Conservation (phyloP, 1,284 basidiomycete genomes). For the Boletellus deceptivus region DNA sequence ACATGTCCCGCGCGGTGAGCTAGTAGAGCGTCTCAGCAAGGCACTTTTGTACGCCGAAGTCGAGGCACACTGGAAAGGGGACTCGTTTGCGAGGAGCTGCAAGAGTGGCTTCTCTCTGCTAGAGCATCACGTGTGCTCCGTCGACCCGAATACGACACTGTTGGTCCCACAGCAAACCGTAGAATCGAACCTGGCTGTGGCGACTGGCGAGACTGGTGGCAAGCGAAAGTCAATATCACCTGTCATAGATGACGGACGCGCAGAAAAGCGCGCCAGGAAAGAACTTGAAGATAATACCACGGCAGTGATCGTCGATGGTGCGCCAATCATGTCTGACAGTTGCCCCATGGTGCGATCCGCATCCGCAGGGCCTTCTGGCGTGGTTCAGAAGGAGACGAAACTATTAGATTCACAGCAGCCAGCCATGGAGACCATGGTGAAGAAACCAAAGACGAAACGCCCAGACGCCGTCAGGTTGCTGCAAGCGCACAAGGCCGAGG, state of each 20-base stretch:
- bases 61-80: constrained; percentile 73
- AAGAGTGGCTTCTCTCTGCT: constrained; percentile 67
- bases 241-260: constrained; percentile 41
- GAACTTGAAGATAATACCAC: constrained; percentile 37
- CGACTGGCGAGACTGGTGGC: constrained; percentile 13
- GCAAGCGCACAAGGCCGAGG: constrained; percentile 62
- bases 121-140: constrained; percentile 64
- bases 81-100: constrained; percentile 59
- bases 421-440: constrained; percentile 22
- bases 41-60: constrained; percentile 82
- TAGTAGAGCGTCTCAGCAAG: constrained; percentile 77
- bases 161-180: constrained; percentile 22
- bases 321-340: background rate
- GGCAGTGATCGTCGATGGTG: constrained; percentile 38
- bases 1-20: constrained; percentile 78
- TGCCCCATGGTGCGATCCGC: background rate
- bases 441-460: constrained; percentile 40
- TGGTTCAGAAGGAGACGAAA: constrained; percentile 24
- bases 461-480: constrained; percentile 48
- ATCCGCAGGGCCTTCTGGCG: constrained; percentile 13
- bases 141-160: constrained; percentile 37
- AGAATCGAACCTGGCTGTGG: constrained; percentile 14
- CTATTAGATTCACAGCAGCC: constrained; percentile 19
- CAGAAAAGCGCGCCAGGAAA: constrained; percentile 51
- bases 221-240: constrained; percentile 54